Evolutionary conservation across 495 filamentous ascomycete species (phyloP).

Genomic region (Halenospora varia): DNA sequence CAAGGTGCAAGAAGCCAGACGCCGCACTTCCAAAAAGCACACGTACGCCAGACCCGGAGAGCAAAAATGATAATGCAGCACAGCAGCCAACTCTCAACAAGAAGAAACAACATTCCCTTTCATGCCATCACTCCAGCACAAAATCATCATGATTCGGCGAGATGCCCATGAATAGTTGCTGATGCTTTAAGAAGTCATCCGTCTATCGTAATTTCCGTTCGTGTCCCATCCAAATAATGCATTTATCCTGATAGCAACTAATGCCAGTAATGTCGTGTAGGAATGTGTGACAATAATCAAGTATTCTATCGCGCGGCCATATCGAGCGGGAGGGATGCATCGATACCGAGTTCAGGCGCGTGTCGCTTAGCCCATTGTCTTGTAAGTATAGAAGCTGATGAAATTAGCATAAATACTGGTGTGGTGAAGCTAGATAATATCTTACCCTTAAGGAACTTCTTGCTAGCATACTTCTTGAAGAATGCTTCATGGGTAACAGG

Average conservation of each 20-base stretch:
- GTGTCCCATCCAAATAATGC: conserved; percentile 31
- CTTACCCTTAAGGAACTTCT: conserved; percentile 94
- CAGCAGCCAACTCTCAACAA: conserved; percentile 9
- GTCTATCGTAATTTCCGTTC: conserved; percentile 27
- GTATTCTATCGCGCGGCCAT: conserved; percentile 16
- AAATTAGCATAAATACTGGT: conserved; percentile 17
- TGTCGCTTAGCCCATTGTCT: conserved; percentile 89
- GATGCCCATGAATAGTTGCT: conserved; percentile 11
- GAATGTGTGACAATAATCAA: conserved; percentile 9
- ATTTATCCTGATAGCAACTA: conserved; percentile 11
- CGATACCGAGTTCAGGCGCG: conserved; percentile 42
- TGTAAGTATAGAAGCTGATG: conserved; percentile 80
- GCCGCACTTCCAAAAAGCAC: conserved; percentile 21
- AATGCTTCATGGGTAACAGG: conserved; percentile 94
- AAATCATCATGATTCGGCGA: conserved; percentile 10
- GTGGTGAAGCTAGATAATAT: conserved; percentile 10
- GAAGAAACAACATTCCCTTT: conserved; percentile 4
- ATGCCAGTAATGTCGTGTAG: conserved; percentile 20
- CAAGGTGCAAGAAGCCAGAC: conserved; percentile 21
- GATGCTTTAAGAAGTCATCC: conserved; percentile 20
- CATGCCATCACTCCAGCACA: conserved; percentile 9
- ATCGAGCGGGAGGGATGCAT: conserved; percentile 23
- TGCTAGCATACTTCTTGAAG: conserved; percentile 99
- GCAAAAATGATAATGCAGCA: conserved; percentile 23
- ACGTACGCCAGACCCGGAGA: conserved; percentile 21